A percentile compares a stretch with the other conserved stretches of the same genome.
phyloP scores from a whole-genome alignment of 768 basidiomycete species.

The Tylopilus felleus region DNA sequence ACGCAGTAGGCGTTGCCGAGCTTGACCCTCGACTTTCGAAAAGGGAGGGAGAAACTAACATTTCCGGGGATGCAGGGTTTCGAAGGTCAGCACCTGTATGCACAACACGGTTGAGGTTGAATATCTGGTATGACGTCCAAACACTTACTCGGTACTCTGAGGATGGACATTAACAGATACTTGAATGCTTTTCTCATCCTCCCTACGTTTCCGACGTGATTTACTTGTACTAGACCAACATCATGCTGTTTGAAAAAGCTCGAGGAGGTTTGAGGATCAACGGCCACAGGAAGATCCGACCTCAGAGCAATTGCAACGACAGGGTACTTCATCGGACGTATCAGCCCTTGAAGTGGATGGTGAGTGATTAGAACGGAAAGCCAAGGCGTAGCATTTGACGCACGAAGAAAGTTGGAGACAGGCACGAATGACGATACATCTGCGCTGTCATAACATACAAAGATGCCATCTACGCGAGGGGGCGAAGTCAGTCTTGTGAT shows the following conservation, averaged over 20 bases:
- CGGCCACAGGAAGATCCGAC: slow-evolving; percentile 58
- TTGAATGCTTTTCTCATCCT: slow-evolving; percentile 75
- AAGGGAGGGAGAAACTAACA: slow-evolving; percentile 46
- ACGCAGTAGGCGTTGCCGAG: slow-evolving; percentile 50
- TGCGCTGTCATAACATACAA: slow-evolving; percentile 84
- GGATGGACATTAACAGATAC: slow-evolving; percentile 66
- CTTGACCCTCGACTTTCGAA: slow-evolving; percentile 52
- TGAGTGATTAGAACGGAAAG: slow-evolving; percentile 10
- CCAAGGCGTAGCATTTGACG: slow-evolving; percentile 31
- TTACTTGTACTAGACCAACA: slow-evolving; percentile 76
- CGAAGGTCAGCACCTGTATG: slow-evolving; percentile 43
- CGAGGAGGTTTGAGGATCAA: slow-evolving; percentile 55
- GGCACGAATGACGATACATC: slow-evolving; percentile 58
- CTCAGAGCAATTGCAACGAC: slow-evolving; percentile 85
- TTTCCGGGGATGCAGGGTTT: slow-evolving; percentile 72
- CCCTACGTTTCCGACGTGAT: slow-evolving; percentile 50
- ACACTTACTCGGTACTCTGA: slow-evolving; percentile 42
- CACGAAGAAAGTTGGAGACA: slow-evolving; percentile 69
- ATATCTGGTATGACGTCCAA: neutral
- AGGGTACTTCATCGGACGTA: slow-evolving; percentile 54
- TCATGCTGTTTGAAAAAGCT: slow-evolving; percentile 58
- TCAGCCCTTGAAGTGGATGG: slow-evolving; percentile 45
- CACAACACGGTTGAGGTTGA: slow-evolving; percentile 18
- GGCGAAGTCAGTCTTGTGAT: slow-evolving; percentile 52
- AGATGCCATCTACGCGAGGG: slow-evolving; percentile 68